phyloP scores from a whole-genome alignment of 306 rosid species.

The Castanea crenata region DNA sequence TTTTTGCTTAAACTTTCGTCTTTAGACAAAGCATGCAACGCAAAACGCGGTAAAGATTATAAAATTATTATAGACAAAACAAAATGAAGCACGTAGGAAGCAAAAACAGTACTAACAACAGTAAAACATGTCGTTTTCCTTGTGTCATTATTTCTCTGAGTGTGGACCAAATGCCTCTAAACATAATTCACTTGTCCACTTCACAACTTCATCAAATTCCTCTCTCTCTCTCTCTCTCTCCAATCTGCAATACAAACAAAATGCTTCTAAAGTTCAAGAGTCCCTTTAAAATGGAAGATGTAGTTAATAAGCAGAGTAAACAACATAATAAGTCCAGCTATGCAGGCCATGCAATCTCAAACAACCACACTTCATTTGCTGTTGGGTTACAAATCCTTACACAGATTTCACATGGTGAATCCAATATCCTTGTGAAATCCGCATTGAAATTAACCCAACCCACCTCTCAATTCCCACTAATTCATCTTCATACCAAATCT shows the following conservation, averaged over 20 bases:
- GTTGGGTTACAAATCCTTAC: slow-evolving; percentile 44
- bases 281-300: slow-evolving; percentile 12
- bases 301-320: not conserved
- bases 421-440: slow-evolving; percentile 37
- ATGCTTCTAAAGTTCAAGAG: slow-evolving; percentile 17
- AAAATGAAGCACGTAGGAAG: not conserved
- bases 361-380: not conserved
- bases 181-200: slow-evolving; percentile 2
- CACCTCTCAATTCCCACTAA: not conserved
- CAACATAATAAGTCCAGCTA: not conserved
- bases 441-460: slow-evolving; percentile 24
- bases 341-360: not conserved
- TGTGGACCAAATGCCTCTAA: slow-evolving; percentile 6
- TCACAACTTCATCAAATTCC: slow-evolving; percentile 7
- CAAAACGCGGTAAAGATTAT: not conserved
- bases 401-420: slow-evolving; percentile 16
- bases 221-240: not conserved
- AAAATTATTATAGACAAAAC: not conserved
- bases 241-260: not conserved
- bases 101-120: not conserved
- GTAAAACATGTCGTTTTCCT: not conserved
- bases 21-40: not conserved
- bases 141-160: not conserved
- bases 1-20: not conserved
- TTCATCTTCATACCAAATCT: not conserved